Conservation (phyloP, 768 basidiomycete genomes). For the Solioccasus polychromus region DNA sequence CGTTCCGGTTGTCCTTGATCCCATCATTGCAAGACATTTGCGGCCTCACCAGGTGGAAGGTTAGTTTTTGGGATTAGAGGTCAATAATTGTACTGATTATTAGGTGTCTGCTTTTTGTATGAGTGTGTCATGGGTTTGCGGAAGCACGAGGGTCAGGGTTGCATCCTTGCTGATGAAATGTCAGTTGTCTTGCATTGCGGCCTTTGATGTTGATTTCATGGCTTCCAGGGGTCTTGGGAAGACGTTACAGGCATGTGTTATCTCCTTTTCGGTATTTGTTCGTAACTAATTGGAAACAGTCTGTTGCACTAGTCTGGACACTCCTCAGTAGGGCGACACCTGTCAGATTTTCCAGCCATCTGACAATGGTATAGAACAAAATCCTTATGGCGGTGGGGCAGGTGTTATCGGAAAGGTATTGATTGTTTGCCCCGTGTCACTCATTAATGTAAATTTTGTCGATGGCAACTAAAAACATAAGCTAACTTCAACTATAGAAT, state of each 20-base stretch:
- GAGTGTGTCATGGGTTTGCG: slow-evolving; percentile 94
- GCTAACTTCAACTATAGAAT: slow-evolving; percentile 50
- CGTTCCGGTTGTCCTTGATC: slow-evolving; percentile 87
- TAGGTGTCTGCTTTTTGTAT: slow-evolving; percentile 87
- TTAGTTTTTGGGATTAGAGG: slow-evolving; percentile 19
- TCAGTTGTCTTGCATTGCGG: slow-evolving; percentile 28
- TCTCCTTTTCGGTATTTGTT: not conserved
- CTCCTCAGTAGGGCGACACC: slow-evolving; percentile 67
- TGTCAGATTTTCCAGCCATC: slow-evolving; percentile 2
- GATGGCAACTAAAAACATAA: not conserved
- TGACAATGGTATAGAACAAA: slow-evolving; percentile 60
- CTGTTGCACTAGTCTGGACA: slow-evolving; percentile 91
- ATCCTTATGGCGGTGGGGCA: slow-evolving; percentile 60
- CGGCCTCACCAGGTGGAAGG: slow-evolving; percentile 92
- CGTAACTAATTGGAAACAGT: slow-evolving; percentile 35
- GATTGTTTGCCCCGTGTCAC: slow-evolving; percentile 91
- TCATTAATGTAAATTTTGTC: slow-evolving; percentile 64
- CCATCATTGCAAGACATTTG: slow-evolving; percentile 70
- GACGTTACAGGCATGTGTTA: slow-evolving; percentile 64
- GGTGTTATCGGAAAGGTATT: slow-evolving; percentile 74
- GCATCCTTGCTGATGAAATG: slow-evolving; percentile 98
- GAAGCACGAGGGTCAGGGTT: slow-evolving; percentile 88
- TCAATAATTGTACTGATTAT: slow-evolving; percentile 2
- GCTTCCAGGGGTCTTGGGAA: slow-evolving; percentile 90
- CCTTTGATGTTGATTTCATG: slow-evolving; percentile 6